Conservation (phyloP, 768 basidiomycete species). For the Termitomyces sp. region DNA sequence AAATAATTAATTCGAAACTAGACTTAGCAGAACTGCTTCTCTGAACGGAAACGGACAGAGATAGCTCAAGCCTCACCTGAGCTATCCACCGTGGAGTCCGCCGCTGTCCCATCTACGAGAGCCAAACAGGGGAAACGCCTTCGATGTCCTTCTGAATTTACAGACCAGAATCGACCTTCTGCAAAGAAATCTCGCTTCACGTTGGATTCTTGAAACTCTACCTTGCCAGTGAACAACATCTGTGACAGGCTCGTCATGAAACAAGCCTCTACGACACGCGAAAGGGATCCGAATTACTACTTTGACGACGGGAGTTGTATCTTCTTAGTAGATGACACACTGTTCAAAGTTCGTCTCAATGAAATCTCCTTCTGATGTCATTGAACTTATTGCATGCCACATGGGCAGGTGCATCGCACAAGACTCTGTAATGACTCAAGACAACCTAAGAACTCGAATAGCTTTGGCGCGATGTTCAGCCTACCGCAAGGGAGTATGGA, state of each 20-base stretch:
- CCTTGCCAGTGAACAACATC: constrained; percentile 11
- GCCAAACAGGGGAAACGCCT: constrained; percentile 4
- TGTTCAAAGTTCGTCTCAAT: constrained; percentile 58
- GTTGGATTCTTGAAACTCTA: constrained; percentile 2
- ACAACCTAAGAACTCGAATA: constrained; percentile 38
- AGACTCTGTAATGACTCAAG: constrained; percentile 54
- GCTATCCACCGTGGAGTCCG: constrained; percentile 5
- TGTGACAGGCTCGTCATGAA: constrained; percentile 13
- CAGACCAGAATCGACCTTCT: constrained; percentile 9
- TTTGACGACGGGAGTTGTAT: constrained; percentile 68
- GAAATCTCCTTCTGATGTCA: background rate
- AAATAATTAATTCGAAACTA: constrained; percentile 5
- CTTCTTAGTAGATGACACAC: constrained; percentile 54
- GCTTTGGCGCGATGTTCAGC: constrained; percentile 64
- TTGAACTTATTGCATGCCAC: background rate
- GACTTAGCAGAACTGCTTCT: background rate
- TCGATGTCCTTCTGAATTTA: constrained; percentile 1
- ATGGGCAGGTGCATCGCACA: constrained; percentile 56
- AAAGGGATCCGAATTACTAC: constrained; percentile 55
- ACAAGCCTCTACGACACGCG: constrained; percentile 5
- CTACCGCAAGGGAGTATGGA: constrained; percentile 53
- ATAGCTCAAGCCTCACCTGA: background rate
- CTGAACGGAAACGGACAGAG: background rate
- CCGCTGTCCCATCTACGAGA: constrained; percentile 1
- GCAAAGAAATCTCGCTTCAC: background rate